Evolutionary conservation across 2,329 filamentous ascomycete species (phyloP), one percentile per base, ranked within the genome.

Genomic region (Colletotrichum graminicola): DNA sequence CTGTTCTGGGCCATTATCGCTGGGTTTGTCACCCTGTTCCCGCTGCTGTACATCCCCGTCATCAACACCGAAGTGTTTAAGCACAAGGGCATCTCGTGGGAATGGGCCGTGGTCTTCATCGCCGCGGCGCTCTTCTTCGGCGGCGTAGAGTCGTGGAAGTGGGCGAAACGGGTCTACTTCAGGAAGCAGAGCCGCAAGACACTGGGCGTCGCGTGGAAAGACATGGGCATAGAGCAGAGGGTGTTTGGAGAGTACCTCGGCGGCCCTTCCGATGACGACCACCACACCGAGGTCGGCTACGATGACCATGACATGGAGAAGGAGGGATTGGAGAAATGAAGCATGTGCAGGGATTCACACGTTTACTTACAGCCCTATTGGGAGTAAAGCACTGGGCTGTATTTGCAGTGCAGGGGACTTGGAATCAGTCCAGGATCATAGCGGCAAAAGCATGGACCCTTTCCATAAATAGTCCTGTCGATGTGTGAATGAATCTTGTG

Each of bases 141-240:
- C 0, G 90, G 90, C 0, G 84, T 89, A 0, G 92, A 94, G 79
- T 69, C 80, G 0, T 94, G 90, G 88, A 93, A 93, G 79, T 92
- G 86, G 84, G 82, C 76, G 11, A 94, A 94, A 83, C 82, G 92
- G 1, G 76, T 85, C 21, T 89, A 83, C 73, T 84, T 88, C 75
- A 79, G 86, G 76, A 8, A 74, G 18, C 75, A 76, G 2, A 73
- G 75, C 21, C 51, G 68, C 23, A 54, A 57, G 26, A 32, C 18
- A 12, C 26, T 66, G 2, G 63, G 56, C 23, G 34, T 67, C 11
- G 64, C 75, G 18, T 82, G 79, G 79, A 81, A 80, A 75, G 80
- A 82, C 12, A 74, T 79, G 71, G 81, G 84, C 34, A 75, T 83
- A 36, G 82, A 84, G 76, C 76, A 82, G 73, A 79, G 80, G 7